phyloP scores from a whole-genome alignment of 2,329 filamentous ascomycete genomes.

The Botrytis pseudocinerea region DNA sequence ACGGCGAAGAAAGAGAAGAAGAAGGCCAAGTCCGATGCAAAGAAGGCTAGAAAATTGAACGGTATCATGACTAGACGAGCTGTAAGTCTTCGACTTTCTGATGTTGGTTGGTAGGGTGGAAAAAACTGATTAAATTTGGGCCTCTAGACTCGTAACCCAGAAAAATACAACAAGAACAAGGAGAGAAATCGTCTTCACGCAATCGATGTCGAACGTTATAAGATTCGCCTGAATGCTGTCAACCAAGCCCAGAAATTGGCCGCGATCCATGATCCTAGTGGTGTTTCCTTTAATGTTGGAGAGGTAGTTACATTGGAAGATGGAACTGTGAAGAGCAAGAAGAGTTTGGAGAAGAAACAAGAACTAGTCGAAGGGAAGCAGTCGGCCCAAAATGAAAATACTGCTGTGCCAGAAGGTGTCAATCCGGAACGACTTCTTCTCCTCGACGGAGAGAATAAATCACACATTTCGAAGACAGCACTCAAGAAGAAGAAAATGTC shows the following conservation, averaged over 20 bases:
- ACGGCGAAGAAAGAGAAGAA: conserved; percentile 36
- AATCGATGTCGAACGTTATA: conserved; percentile 40
- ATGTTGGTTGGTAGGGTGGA: neutral
- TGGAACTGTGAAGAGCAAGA: conserved; percentile 36
- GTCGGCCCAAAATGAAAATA: conserved; percentile 5
- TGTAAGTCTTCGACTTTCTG: conserved; percentile 23
- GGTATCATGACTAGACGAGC: conserved; percentile 32
- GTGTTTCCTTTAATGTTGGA: conserved; percentile 40
- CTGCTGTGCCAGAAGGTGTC: conserved; percentile 17
- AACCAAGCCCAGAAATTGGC: conserved; percentile 38
- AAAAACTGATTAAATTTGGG: conserved; percentile 10
- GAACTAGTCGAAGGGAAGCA: conserved; percentile 26
- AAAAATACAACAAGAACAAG: conserved; percentile 42
- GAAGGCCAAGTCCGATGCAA: conserved; percentile 36
- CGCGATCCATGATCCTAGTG: conserved; percentile 39
- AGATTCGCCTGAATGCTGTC: conserved; percentile 39
- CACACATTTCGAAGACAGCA: conserved; percentile 27
- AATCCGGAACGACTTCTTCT: conserved; percentile 23
- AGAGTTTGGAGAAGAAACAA: conserved; percentile 23
- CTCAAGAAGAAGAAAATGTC: conserved; percentile 25
- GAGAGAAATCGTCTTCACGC: conserved; percentile 40
- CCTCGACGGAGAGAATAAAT: conserved; percentile 26
- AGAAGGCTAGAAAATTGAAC: conserved; percentile 35
- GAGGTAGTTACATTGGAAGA: conserved; percentile 37
- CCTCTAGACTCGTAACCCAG: conserved; percentile 39